Base-by-base conservation (phyloP, 306 rosid species). In the Astragalus glycyphyllos region DNA sequence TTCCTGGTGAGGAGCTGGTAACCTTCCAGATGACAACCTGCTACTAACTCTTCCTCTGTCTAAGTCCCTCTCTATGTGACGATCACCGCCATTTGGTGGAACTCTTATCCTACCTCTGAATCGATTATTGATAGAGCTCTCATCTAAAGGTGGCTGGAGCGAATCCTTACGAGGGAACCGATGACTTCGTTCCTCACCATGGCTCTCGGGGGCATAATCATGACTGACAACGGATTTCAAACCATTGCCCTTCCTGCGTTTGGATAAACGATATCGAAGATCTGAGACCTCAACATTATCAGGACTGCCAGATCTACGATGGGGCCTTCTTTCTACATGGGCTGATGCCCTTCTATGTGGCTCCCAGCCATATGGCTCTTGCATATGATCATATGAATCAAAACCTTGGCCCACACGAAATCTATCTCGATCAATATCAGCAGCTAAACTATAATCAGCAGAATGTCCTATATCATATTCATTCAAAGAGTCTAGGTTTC, bases 71-170 rank as follows among this genome's bases (percentile, higher is more conserved):
- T 92, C 98, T 13, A 40, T 61, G 23, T 64, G 78, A 58, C 76
- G 44, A 51, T 77, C 81, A 58, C 81, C 77, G 55, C 76, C 86
- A 56, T 82, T 78, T 37, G 76, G 84, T 2, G 96, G 98, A 68
- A 90, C 85, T 78, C 77, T 87, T 62, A 93, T 88, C 79, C 98
- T 88, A 38, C 98, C 98, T 8, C 85, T 83, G 81, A 93, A 81
- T 68, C 97, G 98, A 71, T 77, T 79, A 73, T 87, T 81, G 40
- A 85, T 50, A 16, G 96, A 57, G 71, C 83, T 77, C 67, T 93
- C 97, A 31, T 86, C 84, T 17, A 74, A 32, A 51, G 86, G 77
- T 58, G 71, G 62, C 38, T 74, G 84, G 58, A 38, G 81, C 8
- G 88, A 53, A 76, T 88, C 98, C 83, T 87, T 85, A 17, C 81